Base-by-base conservation (phyloP, 495 filamentous ascomycete species). In the Hypomontagnella submonticulosa region DNA sequence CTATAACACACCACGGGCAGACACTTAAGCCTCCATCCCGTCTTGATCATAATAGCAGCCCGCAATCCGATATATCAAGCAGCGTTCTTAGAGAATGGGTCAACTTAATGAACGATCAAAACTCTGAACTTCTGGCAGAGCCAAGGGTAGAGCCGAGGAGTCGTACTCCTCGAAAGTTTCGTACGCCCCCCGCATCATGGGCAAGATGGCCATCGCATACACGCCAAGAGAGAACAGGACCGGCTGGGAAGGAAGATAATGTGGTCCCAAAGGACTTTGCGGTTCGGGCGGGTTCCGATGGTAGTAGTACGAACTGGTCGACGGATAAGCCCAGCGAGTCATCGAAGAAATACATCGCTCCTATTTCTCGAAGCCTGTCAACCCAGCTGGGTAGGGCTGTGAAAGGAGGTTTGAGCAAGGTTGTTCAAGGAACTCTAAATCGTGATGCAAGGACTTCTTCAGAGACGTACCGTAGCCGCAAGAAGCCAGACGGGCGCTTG, bases 161-260 rank as follows among this genome's bases (percentile, higher is more conserved):
- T 55, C 57, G 33, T 5, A 33, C 41, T 16, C 60, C 57, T 42
- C 43, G 16, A 13, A 67, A 51, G 44, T 42, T 65, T 18, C 58
- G 60, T 12, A 72, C 69, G 18, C 69, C 71, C 27, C 72, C 75
- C 9, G 73, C 64, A 15, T 71, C 72, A 6, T 78, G 76, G 76
- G 69, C 76, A 9, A 73, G 66, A 38, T 78, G 74, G 63, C 75
- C 76, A n/a, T 78, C 73, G 9, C 64, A 75, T 47, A 76, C 71
- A 30, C 75, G 75, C 3, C 60, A 61, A 4, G 67, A 77, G 52
- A 70, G 76, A 40, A 75, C 68, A n/a, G 73, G 58, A 13, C 41
- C 58, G 4, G 68, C 70, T 32, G 57, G 64, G 9, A 50, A 64
- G 20, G 52, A 55, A 19, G 72, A 76, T 19, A 58, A 61, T 36